Percentiles rank a stretch among this genome's conserved stretches.
Evolutionary conservation across 257 asterid species (phyloP).

Genomic region (Gentiana straminea): DNA sequence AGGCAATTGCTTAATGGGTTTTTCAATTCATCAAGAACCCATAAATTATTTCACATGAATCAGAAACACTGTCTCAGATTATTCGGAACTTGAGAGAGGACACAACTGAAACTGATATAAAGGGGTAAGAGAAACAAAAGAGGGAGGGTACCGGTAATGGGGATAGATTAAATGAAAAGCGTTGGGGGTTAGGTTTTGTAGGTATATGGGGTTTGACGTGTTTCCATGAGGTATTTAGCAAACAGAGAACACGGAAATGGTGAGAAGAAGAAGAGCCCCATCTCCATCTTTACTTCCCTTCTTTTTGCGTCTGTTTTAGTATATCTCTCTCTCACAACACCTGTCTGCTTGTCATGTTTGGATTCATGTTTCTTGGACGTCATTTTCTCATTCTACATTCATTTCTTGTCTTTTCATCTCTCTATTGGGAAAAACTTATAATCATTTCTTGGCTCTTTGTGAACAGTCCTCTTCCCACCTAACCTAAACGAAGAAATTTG

Average conservation of each 20-base stretch:
- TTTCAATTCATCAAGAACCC: constrained; percentile 19
- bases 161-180: constrained; percentile 15
- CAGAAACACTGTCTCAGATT: constrained; percentile 1
- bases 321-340: constrained; percentile 2
- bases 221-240: constrained; percentile 26
- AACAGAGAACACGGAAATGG: constrained; percentile 63
- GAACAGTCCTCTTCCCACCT: no score
- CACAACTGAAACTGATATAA: no score
- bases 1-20: constrained; percentile 22
- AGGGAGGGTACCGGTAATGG: background rate
- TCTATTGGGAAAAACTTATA: no score
- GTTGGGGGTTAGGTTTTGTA: constrained; percentile 33
- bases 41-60: constrained; percentile 16
- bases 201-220: constrained; percentile 29
- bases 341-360: no score
- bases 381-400: no score
- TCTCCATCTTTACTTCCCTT: background rate
- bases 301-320: no score
- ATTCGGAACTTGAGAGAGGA: background rate
- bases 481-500: no score
- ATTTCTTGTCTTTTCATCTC: no score
- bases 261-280: constrained; percentile 52
- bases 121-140: background rate
- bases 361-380: no score
- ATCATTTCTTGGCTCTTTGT: no score